Evolutionary conservation across 192 early-diverging fungal species (phyloP).

Genomic region (Podochytrium sp.): DNA sequence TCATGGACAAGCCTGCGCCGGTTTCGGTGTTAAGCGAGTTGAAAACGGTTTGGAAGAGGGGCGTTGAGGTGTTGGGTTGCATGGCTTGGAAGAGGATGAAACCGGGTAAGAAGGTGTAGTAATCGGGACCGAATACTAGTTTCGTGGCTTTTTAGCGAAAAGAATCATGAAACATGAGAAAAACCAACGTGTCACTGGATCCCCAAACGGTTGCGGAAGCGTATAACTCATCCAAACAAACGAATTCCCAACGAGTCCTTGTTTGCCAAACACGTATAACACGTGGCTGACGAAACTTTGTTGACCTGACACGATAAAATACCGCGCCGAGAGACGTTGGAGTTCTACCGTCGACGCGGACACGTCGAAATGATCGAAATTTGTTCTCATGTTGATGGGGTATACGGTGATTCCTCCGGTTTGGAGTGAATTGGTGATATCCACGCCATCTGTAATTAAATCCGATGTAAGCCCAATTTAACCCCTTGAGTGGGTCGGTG

Average conservation of each 20-base stretch:
- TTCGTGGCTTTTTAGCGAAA: not conserved
- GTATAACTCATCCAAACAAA: slow-evolving; percentile 27
- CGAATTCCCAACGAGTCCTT: not conserved
- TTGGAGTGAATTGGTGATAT: not conserved
- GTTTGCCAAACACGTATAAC: not conserved
- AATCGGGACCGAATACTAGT: slow-evolving; percentile 15
- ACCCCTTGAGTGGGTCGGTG: too few relatives aligned
- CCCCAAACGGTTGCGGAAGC: slow-evolving; percentile 9
- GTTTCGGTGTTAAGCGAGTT: not conserved
- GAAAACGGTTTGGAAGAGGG: slow-evolving; percentile 2
- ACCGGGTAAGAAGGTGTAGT: not conserved
- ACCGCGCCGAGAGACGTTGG: not conserved
- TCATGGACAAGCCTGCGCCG: not conserved
- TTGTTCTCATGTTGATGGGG: not conserved
- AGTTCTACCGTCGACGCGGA: not conserved
- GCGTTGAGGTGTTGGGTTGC: slow-evolving; percentile 4
- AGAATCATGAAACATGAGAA: not conserved
- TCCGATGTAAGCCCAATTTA: too few relatives aligned
- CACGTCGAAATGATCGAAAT: not conserved
- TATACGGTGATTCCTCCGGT: not conserved
- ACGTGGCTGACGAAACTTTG: not conserved
- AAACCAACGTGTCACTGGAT: not conserved
- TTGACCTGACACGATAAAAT: slow-evolving; percentile 16
- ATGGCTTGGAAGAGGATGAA: slow-evolving; percentile 4
- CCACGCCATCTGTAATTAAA: not conserved